Percentiles rank a stretch among this genome's conserved stretches.
Evolutionary conservation across 805 yeast genomes (phyloP).

Genomic region (Torulaspora microellipsoides): DNA sequence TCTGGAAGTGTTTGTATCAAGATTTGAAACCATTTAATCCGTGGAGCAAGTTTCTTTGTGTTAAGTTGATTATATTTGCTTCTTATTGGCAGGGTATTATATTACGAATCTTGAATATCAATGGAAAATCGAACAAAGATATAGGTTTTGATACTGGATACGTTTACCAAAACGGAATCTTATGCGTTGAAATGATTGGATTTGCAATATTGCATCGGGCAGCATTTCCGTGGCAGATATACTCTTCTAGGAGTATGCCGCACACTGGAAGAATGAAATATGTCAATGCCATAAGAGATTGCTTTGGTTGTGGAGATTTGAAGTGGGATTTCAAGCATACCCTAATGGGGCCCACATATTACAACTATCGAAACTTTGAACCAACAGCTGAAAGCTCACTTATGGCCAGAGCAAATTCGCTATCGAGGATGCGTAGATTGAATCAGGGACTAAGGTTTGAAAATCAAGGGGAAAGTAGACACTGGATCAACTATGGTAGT

Average conservation of each 20-base stretch:
- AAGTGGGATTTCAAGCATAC: conserved; percentile 70
- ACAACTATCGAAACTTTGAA: conserved; percentile 80
- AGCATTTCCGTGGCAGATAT: conserved; percentile 77
- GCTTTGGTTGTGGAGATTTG: conserved; percentile 72
- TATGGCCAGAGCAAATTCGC: conserved; percentile 63
- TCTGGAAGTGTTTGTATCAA: conserved; percentile 83
- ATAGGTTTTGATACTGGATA: conserved; percentile 40
- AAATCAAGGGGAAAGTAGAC: conserved; percentile 71
- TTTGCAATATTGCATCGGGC: conserved; percentile 87
- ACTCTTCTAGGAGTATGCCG: conserved; percentile 55
- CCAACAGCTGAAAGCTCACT: conserved; percentile 48
- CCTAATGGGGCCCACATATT: conserved; percentile 58
- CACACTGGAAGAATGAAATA: conserved; percentile 64
- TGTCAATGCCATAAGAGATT: conserved; percentile 65
- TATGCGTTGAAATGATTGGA: conserved; percentile 78
- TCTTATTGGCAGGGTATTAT: conserved; percentile 94
- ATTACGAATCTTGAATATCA: conserved; percentile 48
- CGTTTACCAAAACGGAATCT: conserved; percentile 67
- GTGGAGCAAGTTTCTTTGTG: conserved; percentile 88
- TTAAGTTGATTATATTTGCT: conserved; percentile 89
- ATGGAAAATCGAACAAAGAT: conserved; percentile 40
- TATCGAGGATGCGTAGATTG: conserved; percentile 61
- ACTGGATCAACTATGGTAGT: conserved; percentile 57
- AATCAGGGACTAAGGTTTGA: conserved; percentile 80
- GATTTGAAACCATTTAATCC: conserved; percentile 81